Base-by-base conservation (phyloP, 345 rosid genomes). In the Lagerstroemia speciosa region DNA sequence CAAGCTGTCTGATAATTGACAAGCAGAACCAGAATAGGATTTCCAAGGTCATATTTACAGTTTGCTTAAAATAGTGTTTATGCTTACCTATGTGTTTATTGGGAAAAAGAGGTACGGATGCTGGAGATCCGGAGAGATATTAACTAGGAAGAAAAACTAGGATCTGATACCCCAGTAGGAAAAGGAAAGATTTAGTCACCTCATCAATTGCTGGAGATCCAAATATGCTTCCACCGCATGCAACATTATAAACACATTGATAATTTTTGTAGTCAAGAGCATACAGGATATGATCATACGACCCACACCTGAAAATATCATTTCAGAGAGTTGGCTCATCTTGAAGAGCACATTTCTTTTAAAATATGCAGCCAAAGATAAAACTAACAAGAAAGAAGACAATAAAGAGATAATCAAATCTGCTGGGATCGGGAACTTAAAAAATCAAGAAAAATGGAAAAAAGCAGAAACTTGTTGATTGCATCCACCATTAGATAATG, bases 131-230 rank as follows among this genome's bases (percentile, higher is more conserved):
- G 46, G 63, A 58, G 32, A 58, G 26, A 29, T 55, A 29, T 55
- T 55, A 8, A 55, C 62, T 10, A 55, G 8, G 19, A 22, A 22
- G 24, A 55, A 55, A 58, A 58, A 2, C 11, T 24, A 26, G 31
- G 10, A 58, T 9, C 8, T 26, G 19, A 60, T 20, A 62, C 11
- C 17, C 8, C 37, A 37, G 36, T 29, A 41, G 27, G 69, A 64
- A 38, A 32, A 52, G 26, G 68, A 62, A 50, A 27, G 62, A 53
- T 66, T 64, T 27, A 14, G 34, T 29, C 70, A 93, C 96, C 97
- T 91, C 88, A 68, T 91, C 96, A 80, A 94, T 78, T 75, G 85
- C 82, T 69, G 99, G 99, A 6, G 96, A 89, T 32, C 97, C 90
- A 76, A 81, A 94, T 75, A 94, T 84, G 68, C 99, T 94, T 60